These are phyloP conservation scores for Emergomyces pasteurianus DNA, from an alignment of 2,329 filamentous ascomycete species.

Conservation along the genomic window DNA sequence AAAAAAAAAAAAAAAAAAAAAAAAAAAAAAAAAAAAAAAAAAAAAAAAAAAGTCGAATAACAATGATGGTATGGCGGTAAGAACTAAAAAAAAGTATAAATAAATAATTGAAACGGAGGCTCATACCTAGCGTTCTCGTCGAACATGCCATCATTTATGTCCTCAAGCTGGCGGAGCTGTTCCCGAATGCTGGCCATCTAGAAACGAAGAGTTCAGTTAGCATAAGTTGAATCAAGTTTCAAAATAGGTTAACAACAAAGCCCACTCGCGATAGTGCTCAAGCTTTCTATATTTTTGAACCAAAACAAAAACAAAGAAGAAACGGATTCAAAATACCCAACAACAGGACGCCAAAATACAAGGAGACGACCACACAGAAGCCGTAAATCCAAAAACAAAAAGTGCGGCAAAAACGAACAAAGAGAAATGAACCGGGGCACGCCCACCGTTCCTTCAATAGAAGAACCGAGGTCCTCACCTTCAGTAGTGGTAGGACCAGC, in stretches of 20 bases:
- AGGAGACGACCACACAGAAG: conserved; percentile 1
- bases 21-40: neutral
- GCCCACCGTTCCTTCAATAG: conserved; percentile 38
- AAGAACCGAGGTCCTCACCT: conserved; percentile 37
- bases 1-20: neutral
- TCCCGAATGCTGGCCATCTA: conserved; percentile 39
- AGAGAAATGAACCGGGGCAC: conserved; percentile 27
- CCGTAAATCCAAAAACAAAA: conserved; percentile 16
- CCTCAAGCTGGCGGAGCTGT: conserved; percentile 35
- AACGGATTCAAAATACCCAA: conserved; percentile 6
- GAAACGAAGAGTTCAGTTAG: conserved; percentile 14
- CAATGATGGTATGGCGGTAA: neutral
- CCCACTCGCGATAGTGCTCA: neutral
- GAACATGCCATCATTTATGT: conserved; percentile 33
- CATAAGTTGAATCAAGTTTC: conserved; percentile 13
- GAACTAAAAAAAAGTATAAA: neutral
- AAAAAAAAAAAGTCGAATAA: neutral
- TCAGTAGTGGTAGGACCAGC: conserved; percentile 27
- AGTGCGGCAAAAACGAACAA: conserved; percentile 5
- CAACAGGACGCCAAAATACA: conserved; percentile 3
- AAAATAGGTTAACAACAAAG: neutral
- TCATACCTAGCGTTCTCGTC: conserved; percentile 31
- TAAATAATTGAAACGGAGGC: neutral
- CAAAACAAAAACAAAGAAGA: conserved; percentile 12
- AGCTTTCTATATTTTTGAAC: conserved; percentile 10